Base-by-base conservation (phyloP, 2,329 filamentous ascomycete species). In the Colletotrichum phormii region DNA sequence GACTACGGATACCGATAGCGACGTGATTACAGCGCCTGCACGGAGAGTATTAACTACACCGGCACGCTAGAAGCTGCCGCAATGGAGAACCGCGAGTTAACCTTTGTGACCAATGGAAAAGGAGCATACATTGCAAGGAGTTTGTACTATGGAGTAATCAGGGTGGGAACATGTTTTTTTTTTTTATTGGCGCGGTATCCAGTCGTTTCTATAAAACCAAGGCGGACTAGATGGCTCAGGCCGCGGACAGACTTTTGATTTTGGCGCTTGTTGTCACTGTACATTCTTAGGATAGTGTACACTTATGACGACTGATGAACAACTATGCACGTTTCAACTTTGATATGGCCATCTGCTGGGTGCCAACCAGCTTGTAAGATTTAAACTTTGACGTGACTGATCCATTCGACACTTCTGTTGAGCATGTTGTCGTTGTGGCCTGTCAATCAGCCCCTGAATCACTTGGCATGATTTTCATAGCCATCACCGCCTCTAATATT, bases 11-110 rank as follows among this genome's bases (percentile, higher is more conserved):
- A 72, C 51, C 13, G 66, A 65, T 24, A 49, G 54, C 8, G 70
- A 70, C 42, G 42, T 49, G 18, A 55, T 35, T n/a, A 55, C 67
- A 55, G 54, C 51, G 26, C 51, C 49, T 22, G 46, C 74, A 18
- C 60, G 74, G 13, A 60, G 74, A 46, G 74, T 72, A 2, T 18
- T 62, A 12, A 75, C 72, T 18, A 74, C 71, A 15, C 73, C 73
- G 22, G 67, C 64, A 58, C 55, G 49, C 61, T 75, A 75, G 71
- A 66, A 15, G 57, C 26, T 66, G 49, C 67, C 67, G 33, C 42
- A 46, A 29, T 69, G 51, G 64, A 37, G 29, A 26, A 8, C 54
- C 46, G 29, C 42, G 26, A 12, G 29, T n/a, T 15, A 26, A 54
- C 37, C 66, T 29, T 18, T 5, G 18, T 18, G 24, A 59, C n/a